Evolutionary conservation across 805 yeast genomes (phyloP), one percentile per base, ranked within the genome.

Genomic region (Sugiyamaella floridensis): DNA sequence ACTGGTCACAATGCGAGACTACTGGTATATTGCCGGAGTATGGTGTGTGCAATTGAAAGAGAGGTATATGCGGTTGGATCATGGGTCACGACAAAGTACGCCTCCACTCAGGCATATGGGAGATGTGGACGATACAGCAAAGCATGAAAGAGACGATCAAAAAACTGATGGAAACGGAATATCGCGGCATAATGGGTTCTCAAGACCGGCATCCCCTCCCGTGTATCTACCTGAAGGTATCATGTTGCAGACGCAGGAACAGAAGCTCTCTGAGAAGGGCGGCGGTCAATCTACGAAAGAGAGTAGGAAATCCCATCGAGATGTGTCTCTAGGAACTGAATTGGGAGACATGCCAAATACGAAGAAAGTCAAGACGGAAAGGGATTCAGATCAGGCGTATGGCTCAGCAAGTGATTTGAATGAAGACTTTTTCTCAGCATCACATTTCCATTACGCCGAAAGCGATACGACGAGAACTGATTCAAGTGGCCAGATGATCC

Each of bases 21-120:
- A 66, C 50, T 67, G 71, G 71, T 60, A 59, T 29, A 61, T 64
- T 43, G 69, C 67, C 5, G 66, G 67, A 3, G 62, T 66, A 18
- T 67, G 71, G 71, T 67, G 71, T 51, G 57, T 65, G 20, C 59
- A 61, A 11, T 58, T 67, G 37, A 64, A 67, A 47, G 67, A 65
- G 19, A 58, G 69, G 19, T 67, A 67, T 48, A 43, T 54, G 37
- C 37, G 37, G 37, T 32, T 32, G 37, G 37, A 32, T 5, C 37
- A 14, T 10, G n/a, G n/a, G n/a, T 32, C 37, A 14, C 37, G 37
- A 14, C 37, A 32, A 14, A 32, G n/a, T 14, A 11, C 37, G 9
- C 37, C 8, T n/a, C 48, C 43, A 11, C 16, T 40, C 10, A 50
- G 42, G 14, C 55, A 44, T 42, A 44, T 43, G 28, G 55, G 47